These are phyloP conservation scores for Sclerotinia subarctica DNA, from an alignment of 2,329 filamentous ascomycete species.

Conservation along the genomic window DNA sequence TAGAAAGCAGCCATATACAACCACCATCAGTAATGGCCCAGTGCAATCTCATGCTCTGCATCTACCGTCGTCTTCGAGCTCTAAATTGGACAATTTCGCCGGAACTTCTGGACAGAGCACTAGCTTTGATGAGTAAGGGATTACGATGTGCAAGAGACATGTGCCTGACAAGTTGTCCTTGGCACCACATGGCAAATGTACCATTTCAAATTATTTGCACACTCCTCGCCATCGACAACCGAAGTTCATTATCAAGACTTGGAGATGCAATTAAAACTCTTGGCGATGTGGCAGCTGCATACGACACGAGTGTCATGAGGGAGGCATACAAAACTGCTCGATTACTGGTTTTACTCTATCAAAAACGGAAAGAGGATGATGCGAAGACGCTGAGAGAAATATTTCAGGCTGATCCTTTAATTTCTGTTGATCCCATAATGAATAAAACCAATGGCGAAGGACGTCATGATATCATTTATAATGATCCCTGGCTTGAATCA, in stretches of 20 bases:
- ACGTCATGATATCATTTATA: not conserved
- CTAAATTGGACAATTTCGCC: not conserved
- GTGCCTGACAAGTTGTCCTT: slow-evolving; percentile 6
- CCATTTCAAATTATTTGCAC: slow-evolving; percentile 24
- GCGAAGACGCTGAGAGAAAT: not conserved
- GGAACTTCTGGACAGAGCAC: not conserved
- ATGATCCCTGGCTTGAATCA: slow-evolving; percentile 14
- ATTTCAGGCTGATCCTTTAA: not conserved
- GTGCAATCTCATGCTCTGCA: slow-evolving; percentile 18
- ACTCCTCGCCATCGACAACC: slow-evolving; percentile 23
- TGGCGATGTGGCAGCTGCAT: slow-evolving; percentile 8
- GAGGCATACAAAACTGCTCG: slow-evolving; percentile 20
- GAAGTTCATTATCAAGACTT: slow-evolving; percentile 13
- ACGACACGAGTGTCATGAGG: slow-evolving; percentile 15
- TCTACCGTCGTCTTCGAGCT: slow-evolving; percentile 13
- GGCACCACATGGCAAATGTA: slow-evolving; percentile 24
- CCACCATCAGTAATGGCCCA: slow-evolving; percentile 14
- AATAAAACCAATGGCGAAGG: not conserved
- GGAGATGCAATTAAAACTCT: slow-evolving; percentile 21
- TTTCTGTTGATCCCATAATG: not conserved
- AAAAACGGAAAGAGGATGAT: slow-evolving; percentile 16
- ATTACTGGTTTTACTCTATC: slow-evolving; percentile 12
- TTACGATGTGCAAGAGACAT: slow-evolving; percentile 11
- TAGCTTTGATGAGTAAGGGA: not conserved
- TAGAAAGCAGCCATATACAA: slow-evolving; percentile 1